Percentiles rank a stretch among this genome's conserved stretches.
These are phyloP conservation scores for Exophiala mesophila DNA, from an alignment of 2,329 filamentous ascomycete genomes.

Conservation along the genomic window DNA sequence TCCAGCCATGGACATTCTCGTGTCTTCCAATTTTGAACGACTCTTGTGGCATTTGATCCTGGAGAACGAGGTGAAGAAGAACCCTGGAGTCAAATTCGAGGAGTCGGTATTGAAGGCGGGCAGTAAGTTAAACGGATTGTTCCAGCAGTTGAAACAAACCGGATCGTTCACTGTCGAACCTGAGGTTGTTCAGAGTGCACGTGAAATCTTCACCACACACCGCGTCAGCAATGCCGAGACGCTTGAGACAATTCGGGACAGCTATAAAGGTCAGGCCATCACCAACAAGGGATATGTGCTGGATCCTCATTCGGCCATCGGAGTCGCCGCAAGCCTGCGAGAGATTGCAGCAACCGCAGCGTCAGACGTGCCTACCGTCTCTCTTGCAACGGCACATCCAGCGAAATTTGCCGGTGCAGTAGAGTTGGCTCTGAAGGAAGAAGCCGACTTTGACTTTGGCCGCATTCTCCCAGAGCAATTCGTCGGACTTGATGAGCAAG, in stretches of 20 bases:
- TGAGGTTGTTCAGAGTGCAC: conserved; percentile 66
- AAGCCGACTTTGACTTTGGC: conserved; percentile 69
- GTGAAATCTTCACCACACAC: conserved; percentile 75
- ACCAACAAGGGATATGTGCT: conserved; percentile 67
- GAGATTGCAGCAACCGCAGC: conserved; percentile 45
- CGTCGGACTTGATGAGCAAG: conserved; percentile 68
- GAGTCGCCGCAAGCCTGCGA: conserved; percentile 68
- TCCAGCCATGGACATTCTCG: conserved; percentile 96
- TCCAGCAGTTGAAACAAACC: conserved; percentile 70
- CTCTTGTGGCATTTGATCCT: conserved; percentile 89
- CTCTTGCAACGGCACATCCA: conserved; percentile 88
- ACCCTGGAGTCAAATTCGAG: conserved; percentile 20
- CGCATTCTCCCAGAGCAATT: conserved; percentile 79
- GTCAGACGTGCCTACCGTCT: conserved; percentile 41
- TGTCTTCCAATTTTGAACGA: conserved; percentile 94
- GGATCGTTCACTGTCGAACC: conserved; percentile 78
- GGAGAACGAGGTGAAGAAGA: conserved; percentile 49
- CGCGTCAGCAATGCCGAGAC: conserved; percentile 61
- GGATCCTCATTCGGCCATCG: conserved; percentile 89
- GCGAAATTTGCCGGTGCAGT: conserved; percentile 91
- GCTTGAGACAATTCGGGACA: conserved; percentile 58
- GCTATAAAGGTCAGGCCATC: conserved; percentile 44
- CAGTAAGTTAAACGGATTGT: conserved; percentile 72
- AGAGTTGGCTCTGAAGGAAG: conserved; percentile 66
- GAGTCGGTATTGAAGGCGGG: conserved; percentile 38